These are phyloP conservation scores for Luzula sylvatica DNA, from an alignment of 176 grass and related monocot species.

Conservation along the genomic window DNA sequence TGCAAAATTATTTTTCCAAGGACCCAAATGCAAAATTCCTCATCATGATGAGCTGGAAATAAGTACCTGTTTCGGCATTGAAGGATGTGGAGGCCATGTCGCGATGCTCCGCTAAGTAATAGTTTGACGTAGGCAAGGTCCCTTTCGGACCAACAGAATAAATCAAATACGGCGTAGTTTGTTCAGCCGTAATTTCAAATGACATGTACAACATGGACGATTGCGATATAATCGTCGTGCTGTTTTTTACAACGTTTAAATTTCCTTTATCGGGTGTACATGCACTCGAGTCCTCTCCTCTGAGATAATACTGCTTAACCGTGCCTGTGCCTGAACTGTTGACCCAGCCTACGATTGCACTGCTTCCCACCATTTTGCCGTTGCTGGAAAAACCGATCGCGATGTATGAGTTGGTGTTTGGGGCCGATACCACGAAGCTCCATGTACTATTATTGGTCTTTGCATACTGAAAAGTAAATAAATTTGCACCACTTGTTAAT, in stretches of 20 bases:
- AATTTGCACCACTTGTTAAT: neutral
- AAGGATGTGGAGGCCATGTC: slow-evolving; percentile 28
- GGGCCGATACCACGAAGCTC: slow-evolving; percentile 63
- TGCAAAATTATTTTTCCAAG: neutral
- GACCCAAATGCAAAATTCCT: neutral
- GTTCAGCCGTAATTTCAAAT: slow-evolving; percentile 30
- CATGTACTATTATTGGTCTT: slow-evolving; percentile 25
- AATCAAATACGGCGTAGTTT: slow-evolving; percentile 35
- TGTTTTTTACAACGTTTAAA: slow-evolving; percentile 29
- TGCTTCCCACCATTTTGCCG: slow-evolving; percentile 49
- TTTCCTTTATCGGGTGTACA: slow-evolving; percentile 48
- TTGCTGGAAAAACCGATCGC: slow-evolving; percentile 51
- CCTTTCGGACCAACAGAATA: slow-evolving; percentile 42
- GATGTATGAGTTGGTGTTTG: slow-evolving; percentile 41
- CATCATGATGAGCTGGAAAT: neutral
- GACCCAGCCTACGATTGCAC: slow-evolving; percentile 47
- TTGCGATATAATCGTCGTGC: slow-evolving; percentile 25
- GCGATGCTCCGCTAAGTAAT: slow-evolving; percentile 29
- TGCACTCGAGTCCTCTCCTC: slow-evolving; percentile 26
- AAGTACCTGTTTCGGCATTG: slow-evolving; percentile 31
- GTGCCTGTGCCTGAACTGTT: slow-evolving; percentile 4
- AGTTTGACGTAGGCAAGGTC: slow-evolving; percentile 22
- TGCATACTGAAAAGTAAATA: slow-evolving; percentile 28
- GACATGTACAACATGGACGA: slow-evolving; percentile 48
- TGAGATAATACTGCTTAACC: slow-evolving; percentile 48